These are phyloP conservation scores for Penicillium digitatum DNA, from an alignment of 2,329 filamentous ascomycete species.

Conservation along the genomic window DNA sequence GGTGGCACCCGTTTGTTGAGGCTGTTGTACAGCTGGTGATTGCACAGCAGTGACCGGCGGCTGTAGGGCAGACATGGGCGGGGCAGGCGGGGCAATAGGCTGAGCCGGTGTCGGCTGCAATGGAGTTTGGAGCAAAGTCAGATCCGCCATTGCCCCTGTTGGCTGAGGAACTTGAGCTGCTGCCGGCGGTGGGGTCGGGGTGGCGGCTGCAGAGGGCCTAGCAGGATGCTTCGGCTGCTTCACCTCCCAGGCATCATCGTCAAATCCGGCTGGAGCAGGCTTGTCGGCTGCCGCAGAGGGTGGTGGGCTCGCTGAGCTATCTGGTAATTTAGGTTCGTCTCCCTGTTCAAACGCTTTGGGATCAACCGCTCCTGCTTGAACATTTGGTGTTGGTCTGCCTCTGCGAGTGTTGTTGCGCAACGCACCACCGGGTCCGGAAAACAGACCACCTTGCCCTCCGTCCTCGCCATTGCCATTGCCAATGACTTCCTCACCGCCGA, in stretches of 20 bases:
- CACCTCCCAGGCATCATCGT: conserved; percentile 96
- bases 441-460: conserved; percentile 64
- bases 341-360: conserved; percentile 75
- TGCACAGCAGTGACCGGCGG: conserved; percentile 43
- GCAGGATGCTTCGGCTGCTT: conserved; percentile 68
- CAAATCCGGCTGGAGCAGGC: conserved; percentile 63
- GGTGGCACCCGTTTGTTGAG: conserved; percentile 43
- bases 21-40: conserved; percentile 35
- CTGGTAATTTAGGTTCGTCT: conserved; percentile 45
- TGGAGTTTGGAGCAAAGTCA: conserved; percentile 61
- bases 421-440: conserved; percentile 86
- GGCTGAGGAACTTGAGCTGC: conserved; percentile 40
- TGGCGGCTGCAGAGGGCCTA: conserved; percentile 38
- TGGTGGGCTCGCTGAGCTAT: conserved; percentile 48
- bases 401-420: conserved; percentile 93
- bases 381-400: conserved; percentile 78
- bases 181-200: conserved; percentile 28
- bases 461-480: conserved; percentile 61
- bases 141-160: conserved; percentile 66
- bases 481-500: conserved; percentile 51
- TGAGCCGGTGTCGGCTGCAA: conserved; percentile 52
- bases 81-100: conserved; percentile 43
- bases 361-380: conserved; percentile 80
- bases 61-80: conserved; percentile 40
- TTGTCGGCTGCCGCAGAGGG: conserved; percentile 49